Percentiles rank a stretch among this genome's conserved stretches.
Evolutionary conservation across 2,329 filamentous ascomycete genomes (phyloP).

Genomic region (Dactylonectria estremocensis): DNA sequence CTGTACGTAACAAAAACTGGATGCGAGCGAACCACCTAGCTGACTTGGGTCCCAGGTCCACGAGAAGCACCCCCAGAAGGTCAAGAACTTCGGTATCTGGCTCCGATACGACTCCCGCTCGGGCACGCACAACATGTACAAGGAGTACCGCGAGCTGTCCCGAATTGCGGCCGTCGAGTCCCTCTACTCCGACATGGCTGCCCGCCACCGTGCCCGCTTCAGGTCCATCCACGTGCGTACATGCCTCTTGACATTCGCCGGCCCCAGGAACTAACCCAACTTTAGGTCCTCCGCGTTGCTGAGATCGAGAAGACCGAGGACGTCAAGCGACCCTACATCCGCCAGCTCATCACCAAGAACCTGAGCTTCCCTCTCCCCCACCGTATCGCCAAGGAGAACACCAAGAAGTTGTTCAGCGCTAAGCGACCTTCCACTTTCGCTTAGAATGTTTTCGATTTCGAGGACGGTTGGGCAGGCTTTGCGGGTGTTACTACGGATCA

Average conservation of each 20-base stretch:
- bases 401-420: constrained; percentile 93
- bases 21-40: constrained; percentile 1
- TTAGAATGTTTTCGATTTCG: constrained; percentile 76
- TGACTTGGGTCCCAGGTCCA: constrained; percentile 76
- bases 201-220: constrained; percentile 96
- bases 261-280: constrained; percentile 17
- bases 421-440: constrained; percentile 98
- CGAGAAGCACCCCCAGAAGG: constrained; percentile 99
- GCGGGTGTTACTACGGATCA: constrained; percentile 75
- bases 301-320: constrained; percentile 96
- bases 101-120: constrained; percentile 99
- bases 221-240: constrained; percentile 95
- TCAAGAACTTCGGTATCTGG: constrained; percentile 99
- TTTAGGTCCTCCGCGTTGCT: constrained; percentile 95
- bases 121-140: constrained; percentile 99
- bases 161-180: constrained; percentile 95
- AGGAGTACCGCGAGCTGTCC: constrained; percentile 99
- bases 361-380: constrained; percentile 99
- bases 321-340: constrained; percentile 99
- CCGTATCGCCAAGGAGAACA: constrained; percentile 86
- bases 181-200: constrained; percentile 99
- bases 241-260: constrained; percentile 22
- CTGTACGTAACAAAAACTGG: constrained; percentile 72
- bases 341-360: constrained; percentile 95
- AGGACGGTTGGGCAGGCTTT: constrained; percentile 68